These are phyloP conservation scores for Obba rivulosa DNA, from an alignment of 768 basidiomycete species.

Conservation along the genomic window DNA sequence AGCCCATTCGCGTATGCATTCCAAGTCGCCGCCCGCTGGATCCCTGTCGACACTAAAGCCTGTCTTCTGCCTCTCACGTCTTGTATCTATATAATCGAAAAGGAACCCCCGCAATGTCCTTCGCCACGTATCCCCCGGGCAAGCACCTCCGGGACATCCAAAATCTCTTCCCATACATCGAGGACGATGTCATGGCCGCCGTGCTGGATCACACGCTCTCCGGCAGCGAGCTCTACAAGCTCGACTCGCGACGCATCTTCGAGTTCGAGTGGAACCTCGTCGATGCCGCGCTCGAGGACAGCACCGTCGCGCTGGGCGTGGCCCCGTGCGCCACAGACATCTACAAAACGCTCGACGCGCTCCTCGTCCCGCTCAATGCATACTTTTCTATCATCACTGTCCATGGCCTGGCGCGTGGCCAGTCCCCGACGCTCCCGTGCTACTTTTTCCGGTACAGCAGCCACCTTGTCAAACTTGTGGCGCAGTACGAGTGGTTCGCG, in stretches of 20 bases:
- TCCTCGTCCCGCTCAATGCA: conserved; percentile 23
- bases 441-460: conserved; percentile 26
- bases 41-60: no score
- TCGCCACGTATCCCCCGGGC: conserved; percentile 10
- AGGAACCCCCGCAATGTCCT: neutral
- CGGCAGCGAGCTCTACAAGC: conserved; percentile 23
- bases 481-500: conserved; percentile 25
- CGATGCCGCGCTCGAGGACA: conserved; percentile 21
- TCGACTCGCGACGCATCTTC: conserved; percentile 25
- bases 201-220: conserved; percentile 21
- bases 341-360: conserved; percentile 22
- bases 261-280: conserved; percentile 24
- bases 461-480: conserved; percentile 23
- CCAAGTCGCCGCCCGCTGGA: no score
- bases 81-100: no score
- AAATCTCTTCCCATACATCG: conserved; percentile 21
- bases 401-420: conserved; percentile 18
- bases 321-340: conserved; percentile 20
- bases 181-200: conserved; percentile 16
- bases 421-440: conserved; percentile 18
- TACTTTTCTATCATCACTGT: conserved; percentile 25
- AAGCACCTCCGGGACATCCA: conserved; percentile 14
- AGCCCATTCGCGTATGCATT: no score
- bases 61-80: no score
- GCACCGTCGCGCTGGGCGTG: conserved; percentile 13